A percentile compares a stretch with the other conserved stretches of the same genome.
Conservation (phyloP, 2,329 filamentous ascomycete genomes). For the Trichophyton benhamiae region DNA sequence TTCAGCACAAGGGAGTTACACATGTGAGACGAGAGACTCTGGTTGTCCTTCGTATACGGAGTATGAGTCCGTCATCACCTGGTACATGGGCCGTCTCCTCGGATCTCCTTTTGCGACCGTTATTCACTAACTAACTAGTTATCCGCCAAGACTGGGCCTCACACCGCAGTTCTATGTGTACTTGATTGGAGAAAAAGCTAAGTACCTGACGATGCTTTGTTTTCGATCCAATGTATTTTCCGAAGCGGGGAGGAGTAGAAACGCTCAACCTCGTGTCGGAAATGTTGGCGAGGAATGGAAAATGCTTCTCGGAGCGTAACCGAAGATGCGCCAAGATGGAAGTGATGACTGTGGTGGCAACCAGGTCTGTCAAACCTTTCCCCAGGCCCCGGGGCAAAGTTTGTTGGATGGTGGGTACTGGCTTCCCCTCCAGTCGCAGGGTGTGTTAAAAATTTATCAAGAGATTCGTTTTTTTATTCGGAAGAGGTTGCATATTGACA, state of each 20-base stretch:
- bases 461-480: neutral
- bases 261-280: neutral
- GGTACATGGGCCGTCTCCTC: neutral
- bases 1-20: neutral
- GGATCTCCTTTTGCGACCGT: slow-evolving; percentile 1
- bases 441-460: neutral
- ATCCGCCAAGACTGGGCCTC: neutral
- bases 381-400: neutral
- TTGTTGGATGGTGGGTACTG: neutral
- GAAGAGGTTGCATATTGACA: neutral
- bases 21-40: neutral
- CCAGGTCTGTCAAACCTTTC: neutral
- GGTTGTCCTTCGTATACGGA: neutral
- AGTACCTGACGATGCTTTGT: neutral
- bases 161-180: neutral
- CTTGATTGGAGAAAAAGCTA: neutral
- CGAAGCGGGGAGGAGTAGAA: slow-evolving; percentile 1
- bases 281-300: slow-evolving; percentile 1
- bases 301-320: slow-evolving; percentile 4
- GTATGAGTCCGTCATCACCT: neutral
- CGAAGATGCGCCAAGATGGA: slow-evolving; percentile 1
- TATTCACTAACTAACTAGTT: neutral
- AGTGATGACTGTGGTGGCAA: neutral
- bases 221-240: slow-evolving; percentile 4
- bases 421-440: neutral